Evolutionary conservation across 305 asterid genomes (phyloP).

Genomic region (Plantago rigida): DNA sequence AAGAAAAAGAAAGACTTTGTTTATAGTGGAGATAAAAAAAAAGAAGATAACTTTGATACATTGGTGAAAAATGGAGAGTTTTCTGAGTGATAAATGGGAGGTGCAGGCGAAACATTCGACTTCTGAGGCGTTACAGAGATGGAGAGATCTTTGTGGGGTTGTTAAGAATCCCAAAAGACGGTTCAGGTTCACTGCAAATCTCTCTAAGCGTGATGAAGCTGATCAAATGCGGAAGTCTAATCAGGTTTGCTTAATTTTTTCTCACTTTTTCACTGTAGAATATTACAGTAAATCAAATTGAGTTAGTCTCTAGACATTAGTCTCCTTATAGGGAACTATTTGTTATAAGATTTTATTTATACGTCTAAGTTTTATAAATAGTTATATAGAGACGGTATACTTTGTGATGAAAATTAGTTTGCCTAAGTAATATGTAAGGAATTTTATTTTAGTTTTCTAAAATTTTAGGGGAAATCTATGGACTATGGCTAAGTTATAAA

Average conservation of each 20-base stretch:
- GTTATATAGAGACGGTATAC: too few species aligned
- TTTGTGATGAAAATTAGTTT: too few species aligned
- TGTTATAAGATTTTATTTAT: too few species aligned
- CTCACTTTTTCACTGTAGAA: too few species aligned
- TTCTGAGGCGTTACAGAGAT: conserved; percentile 59
- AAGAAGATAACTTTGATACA: neutral
- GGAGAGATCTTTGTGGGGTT: conserved; percentile 80
- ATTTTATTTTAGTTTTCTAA: too few species aligned
- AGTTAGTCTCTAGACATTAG: too few species aligned
- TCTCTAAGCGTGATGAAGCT: conserved; percentile 76
- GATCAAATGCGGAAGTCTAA: conserved; percentile 82
- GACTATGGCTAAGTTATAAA: neutral
- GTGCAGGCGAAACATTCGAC: conserved; percentile 66
- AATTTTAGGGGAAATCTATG: neutral
- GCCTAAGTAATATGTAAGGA: too few species aligned
- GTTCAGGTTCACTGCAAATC: conserved; percentile 84
- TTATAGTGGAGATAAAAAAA: neutral
- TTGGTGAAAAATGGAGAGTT: conserved; percentile 50
- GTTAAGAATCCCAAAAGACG: conserved; percentile 85
- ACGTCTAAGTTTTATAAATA: too few species aligned
- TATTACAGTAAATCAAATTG: too few species aligned
- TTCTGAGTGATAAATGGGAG: conserved; percentile 76
- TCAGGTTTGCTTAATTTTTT: conserved; percentile 34
- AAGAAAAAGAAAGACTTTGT: neutral
- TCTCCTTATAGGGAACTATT: too few species aligned